These are phyloP conservation scores for Zasmidium angulare DNA, from an alignment of 2,329 filamentous ascomycete genomes.

Conservation along the genomic window DNA sequence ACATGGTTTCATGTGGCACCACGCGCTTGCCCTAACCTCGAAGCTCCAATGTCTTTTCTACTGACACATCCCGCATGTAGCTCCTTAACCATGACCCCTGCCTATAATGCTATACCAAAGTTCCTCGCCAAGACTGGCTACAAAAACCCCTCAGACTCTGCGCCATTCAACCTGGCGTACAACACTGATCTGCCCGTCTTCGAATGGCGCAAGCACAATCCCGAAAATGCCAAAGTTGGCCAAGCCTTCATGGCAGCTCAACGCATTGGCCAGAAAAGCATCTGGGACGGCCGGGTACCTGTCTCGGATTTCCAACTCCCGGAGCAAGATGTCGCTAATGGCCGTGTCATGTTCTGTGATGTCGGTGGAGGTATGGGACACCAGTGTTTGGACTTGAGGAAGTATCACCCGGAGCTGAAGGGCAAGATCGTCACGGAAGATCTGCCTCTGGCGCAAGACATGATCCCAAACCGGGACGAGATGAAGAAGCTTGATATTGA, in stretches of 20 bases:
- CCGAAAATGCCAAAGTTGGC: constrained; percentile 15
- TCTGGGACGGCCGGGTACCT: constrained; percentile 9
- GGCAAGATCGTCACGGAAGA: constrained; percentile 9
- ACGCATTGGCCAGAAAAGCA: constrained; percentile 13
- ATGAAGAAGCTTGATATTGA: constrained; percentile 9
- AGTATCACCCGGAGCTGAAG: constrained; percentile 6
- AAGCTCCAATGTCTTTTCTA: background rate
- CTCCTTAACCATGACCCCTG: constrained; percentile 14
- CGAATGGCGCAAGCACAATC: constrained; percentile 13
- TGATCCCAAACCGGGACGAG: constrained; percentile 5
- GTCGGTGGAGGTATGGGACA: constrained; percentile 8
- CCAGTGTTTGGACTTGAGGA: constrained; percentile 9
- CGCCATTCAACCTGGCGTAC: constrained; percentile 14
- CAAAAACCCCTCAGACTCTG: constrained; percentile 9
- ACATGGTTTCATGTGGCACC: no score
- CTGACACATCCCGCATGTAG: background rate
- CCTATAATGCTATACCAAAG: constrained; percentile 13
- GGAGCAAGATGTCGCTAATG: constrained; percentile 3
- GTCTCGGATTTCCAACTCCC: constrained; percentile 6
- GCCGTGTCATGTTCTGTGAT: constrained; percentile 9
- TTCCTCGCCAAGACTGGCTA: constrained; percentile 5
- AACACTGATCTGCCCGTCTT: constrained; percentile 11
- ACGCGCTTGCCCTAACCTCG: no score
- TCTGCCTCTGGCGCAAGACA: constrained; percentile 3
- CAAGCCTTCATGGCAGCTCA: constrained; percentile 19